phyloP scores from a whole-genome alignment of 768 basidiomycete genomes.

The Dacryopinax primogenitus region DNA sequence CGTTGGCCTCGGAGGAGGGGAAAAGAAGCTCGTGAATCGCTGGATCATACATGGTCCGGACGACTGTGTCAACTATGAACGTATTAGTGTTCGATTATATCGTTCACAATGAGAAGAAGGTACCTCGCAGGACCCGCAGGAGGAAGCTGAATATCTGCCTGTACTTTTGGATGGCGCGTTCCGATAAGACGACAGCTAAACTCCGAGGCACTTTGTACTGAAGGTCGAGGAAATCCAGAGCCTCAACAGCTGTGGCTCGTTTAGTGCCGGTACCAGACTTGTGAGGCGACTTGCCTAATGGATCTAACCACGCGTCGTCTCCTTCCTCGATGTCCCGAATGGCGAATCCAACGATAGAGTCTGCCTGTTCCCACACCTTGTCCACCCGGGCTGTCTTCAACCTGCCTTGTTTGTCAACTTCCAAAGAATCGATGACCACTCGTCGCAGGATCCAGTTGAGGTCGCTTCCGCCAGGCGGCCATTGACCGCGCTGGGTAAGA shows the following conservation, averaged over 20 bases:
- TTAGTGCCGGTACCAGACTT: not conserved
- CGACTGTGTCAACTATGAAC: conserved; percentile 50
- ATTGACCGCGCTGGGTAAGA: conserved; percentile 58
- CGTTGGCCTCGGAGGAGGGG: conserved; percentile 36
- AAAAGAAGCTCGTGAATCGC: conserved; percentile 39
- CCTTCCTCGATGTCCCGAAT: conserved; percentile 51
- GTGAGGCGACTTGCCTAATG: conserved; percentile 45
- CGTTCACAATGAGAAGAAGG: conserved; percentile 15
- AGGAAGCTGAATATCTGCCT: conserved; percentile 72
- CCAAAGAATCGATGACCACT: conserved; percentile 72
- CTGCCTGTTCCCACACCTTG: conserved; percentile 22
- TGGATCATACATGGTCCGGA: conserved; percentile 54
- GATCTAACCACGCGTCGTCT: conserved; percentile 61
- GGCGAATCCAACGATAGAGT: conserved; percentile 56
- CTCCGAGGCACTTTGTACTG: conserved; percentile 81
- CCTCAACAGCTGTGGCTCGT: conserved; percentile 37
- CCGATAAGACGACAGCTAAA: conserved; percentile 57
- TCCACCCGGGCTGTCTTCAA: conserved; percentile 16
- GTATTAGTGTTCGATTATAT: conserved; percentile 18
- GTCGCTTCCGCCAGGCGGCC: conserved; percentile 81
- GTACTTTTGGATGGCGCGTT: conserved; percentile 66
- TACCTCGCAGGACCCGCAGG: conserved; percentile 66
- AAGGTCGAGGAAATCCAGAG: conserved; percentile 80
- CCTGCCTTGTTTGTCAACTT: conserved; percentile 19
- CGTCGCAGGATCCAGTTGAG: conserved; percentile 70